These are phyloP conservation scores for Didymella glomerata DNA, from an alignment of 2,329 filamentous ascomycete genomes.

Conservation along the genomic window DNA sequence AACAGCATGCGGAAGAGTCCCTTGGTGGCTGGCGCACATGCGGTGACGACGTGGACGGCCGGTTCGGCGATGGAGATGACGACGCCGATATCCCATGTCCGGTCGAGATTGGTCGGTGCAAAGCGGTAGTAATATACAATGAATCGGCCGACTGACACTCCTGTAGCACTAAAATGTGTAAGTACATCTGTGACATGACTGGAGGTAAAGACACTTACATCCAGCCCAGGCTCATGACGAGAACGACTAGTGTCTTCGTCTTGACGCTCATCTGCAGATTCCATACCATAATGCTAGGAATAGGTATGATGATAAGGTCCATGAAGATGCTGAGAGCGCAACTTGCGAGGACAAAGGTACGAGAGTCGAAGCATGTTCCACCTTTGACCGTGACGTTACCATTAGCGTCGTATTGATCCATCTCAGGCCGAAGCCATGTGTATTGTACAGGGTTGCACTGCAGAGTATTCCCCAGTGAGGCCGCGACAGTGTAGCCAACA, in stretches of 20 bases:
- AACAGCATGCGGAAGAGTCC: slow-evolving; percentile 54
- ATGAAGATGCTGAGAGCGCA: slow-evolving; percentile 50
- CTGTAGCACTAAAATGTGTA: slow-evolving; percentile 38
- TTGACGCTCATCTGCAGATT: slow-evolving; percentile 53
- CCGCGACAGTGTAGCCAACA: slow-evolving; percentile 44
- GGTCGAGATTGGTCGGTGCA: slow-evolving; percentile 43
- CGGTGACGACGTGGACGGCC: slow-evolving; percentile 60
- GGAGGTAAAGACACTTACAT: slow-evolving; percentile 32
- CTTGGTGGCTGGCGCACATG: slow-evolving; percentile 62
- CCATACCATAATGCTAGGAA: slow-evolving; percentile 56
- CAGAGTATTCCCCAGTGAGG: slow-evolving; percentile 47
- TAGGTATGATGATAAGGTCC: slow-evolving; percentile 52
- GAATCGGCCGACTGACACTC: slow-evolving; percentile 50
- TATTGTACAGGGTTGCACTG: slow-evolving; percentile 49
- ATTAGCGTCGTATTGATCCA: slow-evolving; percentile 41
- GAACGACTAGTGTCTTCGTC: slow-evolving; percentile 46
- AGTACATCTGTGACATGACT: background rate
- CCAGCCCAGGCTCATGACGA: slow-evolving; percentile 49
- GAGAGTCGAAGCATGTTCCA: slow-evolving; percentile 47
- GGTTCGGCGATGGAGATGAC: slow-evolving; percentile 53
- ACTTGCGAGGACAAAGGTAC: slow-evolving; percentile 46
- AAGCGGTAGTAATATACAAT: slow-evolving; percentile 53
- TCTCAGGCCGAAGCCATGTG: slow-evolving; percentile 38
- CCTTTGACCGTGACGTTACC: slow-evolving; percentile 37
- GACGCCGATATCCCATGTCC: slow-evolving; percentile 48